These are phyloP conservation scores for Syzygium aromaticum DNA, from an alignment of 345 rosid genomes.

Conservation along the genomic window DNA sequence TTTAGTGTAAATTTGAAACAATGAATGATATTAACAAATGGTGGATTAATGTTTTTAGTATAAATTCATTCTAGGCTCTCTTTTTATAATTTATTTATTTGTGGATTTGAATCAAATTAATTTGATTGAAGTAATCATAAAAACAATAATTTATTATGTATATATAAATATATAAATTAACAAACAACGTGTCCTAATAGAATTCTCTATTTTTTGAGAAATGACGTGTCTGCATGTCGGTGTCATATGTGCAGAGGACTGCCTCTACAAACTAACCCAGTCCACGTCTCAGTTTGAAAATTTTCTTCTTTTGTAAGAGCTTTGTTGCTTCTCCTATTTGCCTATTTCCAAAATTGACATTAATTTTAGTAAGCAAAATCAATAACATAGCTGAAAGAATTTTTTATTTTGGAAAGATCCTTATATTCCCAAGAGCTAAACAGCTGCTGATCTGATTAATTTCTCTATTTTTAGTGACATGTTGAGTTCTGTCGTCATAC, in stretches of 20 bases:
- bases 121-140: too few relatives aligned
- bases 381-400: neutral
- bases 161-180: too few relatives aligned
- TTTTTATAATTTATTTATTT: too few relatives aligned
- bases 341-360: neutral
- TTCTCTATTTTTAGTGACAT: neutral
- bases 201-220: too few relatives aligned
- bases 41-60: too few relatives aligned
- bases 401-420: neutral
- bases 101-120: too few relatives aligned
- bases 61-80: too few relatives aligned
- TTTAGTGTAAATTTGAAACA: too few relatives aligned
- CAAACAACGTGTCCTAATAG: too few relatives aligned
- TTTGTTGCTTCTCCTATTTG: neutral
- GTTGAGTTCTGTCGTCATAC: neutral
- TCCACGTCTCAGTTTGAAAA: neutral
- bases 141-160: too few relatives aligned
- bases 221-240: too few relatives aligned
- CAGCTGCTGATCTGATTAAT: neutral
- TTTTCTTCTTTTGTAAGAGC: neutral
- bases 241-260: neutral
- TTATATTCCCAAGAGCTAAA: neutral
- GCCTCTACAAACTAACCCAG: neutral
- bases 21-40: too few relatives aligned
- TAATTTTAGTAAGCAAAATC: neutral